Percentiles rank a stretch among this genome's conserved stretches.
Conservation (phyloP, 2,329 filamentous ascomycete genomes). For the Dactylellina cionopaga region DNA sequence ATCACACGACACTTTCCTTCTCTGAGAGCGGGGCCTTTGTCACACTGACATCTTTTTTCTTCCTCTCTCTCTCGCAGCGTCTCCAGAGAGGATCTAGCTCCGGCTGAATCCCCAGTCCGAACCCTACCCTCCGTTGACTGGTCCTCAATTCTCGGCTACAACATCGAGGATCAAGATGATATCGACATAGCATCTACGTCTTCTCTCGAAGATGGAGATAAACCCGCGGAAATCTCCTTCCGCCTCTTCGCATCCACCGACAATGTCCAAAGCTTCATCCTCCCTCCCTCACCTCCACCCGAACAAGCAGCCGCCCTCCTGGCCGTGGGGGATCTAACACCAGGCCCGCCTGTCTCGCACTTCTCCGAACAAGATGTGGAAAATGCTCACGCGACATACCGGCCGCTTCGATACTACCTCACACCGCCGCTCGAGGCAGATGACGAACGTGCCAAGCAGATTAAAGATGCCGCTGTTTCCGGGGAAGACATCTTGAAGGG, state of each 20-base stretch:
- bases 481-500: slow-evolving; percentile 28
- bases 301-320: slow-evolving; percentile 18
- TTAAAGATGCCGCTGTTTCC: slow-evolving; percentile 33
- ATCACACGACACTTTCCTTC: slow-evolving; percentile 24
- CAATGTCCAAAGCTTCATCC: slow-evolving; percentile 31
- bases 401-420: slow-evolving; percentile 37
- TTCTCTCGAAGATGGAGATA: neutral
- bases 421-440: slow-evolving; percentile 41
- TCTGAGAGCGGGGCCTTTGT: neutral
- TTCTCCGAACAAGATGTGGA: slow-evolving; percentile 38
- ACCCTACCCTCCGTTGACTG: slow-evolving; percentile 33
- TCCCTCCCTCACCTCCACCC: slow-evolving; percentile 38
- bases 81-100: slow-evolving; percentile 37
- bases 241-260: slow-evolving; percentile 41
- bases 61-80: slow-evolving; percentile 11
- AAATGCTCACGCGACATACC: slow-evolving; percentile 45
- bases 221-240: slow-evolving; percentile 41
- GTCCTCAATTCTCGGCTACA: slow-evolving; percentile 46
- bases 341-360: slow-evolving; percentile 13
- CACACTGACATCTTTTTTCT: neutral
- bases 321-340: slow-evolving; percentile 11
- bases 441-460: slow-evolving; percentile 8
- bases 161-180: slow-evolving; percentile 10
- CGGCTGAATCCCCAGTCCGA: slow-evolving; percentile 28
- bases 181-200: slow-evolving; percentile 15